Evolutionary conservation across 345 rosid species (phyloP).

Genomic region (Raphanus raphanistrum): DNA sequence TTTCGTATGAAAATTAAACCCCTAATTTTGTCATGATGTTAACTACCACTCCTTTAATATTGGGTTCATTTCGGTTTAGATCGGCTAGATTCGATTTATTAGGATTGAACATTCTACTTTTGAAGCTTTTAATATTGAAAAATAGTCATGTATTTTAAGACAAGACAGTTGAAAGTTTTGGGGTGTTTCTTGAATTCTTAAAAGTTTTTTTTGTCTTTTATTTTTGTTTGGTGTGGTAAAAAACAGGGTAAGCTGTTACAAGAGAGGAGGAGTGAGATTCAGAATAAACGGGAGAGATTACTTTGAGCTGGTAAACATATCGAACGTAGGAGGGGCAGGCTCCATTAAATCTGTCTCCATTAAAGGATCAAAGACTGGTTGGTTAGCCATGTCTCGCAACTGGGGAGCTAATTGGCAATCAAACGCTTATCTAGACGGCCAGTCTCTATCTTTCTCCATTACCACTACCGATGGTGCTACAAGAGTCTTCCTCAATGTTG

Average conservation of each 20-base stretch:
- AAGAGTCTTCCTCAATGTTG: slow-evolving; percentile 46
- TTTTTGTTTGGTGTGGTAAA: no score
- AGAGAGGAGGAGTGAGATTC: slow-evolving; percentile 85
- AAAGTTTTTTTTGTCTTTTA: no score
- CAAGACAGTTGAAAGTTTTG: not conserved
- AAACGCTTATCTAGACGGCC: slow-evolving; percentile 60
- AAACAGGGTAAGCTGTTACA: slow-evolving; percentile 52
- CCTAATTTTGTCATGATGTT: not conserved
- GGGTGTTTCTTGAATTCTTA: not conserved
- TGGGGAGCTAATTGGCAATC: slow-evolving; percentile 67
- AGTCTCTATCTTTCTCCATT: slow-evolving; percentile 72
- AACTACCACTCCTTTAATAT: not conserved
- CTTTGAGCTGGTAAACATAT: slow-evolving; percentile 75
- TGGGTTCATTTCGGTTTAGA: not conserved
- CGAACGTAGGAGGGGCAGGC: slow-evolving; percentile 78
- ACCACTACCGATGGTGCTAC: slow-evolving; percentile 70
- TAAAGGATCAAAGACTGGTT: slow-evolving; percentile 72
- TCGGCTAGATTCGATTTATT: not conserved
- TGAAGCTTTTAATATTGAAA: not conserved
- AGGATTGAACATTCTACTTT: not conserved
- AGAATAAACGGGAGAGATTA: slow-evolving; percentile 76
- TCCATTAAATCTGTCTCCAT: slow-evolving; percentile 63
- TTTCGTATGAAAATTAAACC: not conserved
- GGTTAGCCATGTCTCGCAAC: slow-evolving; percentile 88
- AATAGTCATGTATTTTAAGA: not conserved